phyloP scores from a whole-genome alignment of 768 basidiomycete genomes.

The Mrakia hoshinonis region DNA sequence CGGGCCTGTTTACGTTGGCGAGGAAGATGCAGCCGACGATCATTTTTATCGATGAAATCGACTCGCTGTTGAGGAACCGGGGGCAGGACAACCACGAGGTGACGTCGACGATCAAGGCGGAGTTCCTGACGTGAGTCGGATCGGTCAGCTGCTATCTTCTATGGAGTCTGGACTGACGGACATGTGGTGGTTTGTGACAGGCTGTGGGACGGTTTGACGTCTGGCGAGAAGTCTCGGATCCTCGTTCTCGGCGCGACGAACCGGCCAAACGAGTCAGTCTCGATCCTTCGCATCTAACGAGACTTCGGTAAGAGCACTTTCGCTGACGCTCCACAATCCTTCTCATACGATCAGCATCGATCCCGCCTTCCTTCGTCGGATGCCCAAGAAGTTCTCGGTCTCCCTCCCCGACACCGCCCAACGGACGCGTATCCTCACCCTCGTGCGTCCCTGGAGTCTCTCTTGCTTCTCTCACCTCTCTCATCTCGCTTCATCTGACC shows the following conservation, averaged over 20 bases:
- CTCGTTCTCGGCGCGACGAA: conserved; percentile 92
- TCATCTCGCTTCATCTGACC: background rate
- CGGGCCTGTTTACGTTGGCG: conserved; percentile 86
- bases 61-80: conserved; percentile 83
- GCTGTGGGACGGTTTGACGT: conserved; percentile 88
- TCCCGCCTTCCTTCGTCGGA: conserved; percentile 47
- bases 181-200: conserved; percentile 42
- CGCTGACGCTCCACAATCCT: background rate
- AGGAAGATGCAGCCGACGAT: conserved; percentile 88
- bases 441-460: conserved; percentile 48
- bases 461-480: too few relatives aligned
- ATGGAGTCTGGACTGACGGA: conserved; percentile 1
- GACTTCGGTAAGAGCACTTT: conserved; percentile 38
- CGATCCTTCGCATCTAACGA: conserved; percentile 67
- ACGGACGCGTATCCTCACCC: conserved; percentile 67
- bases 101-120: conserved; percentile 97
- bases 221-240: conserved; percentile 63
- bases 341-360: conserved; percentile 37
- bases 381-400: conserved; percentile 93
- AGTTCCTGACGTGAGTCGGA: conserved; percentile 46
- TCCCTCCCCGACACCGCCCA: conserved; percentile 69
- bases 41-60: conserved; percentile 98
- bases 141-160: conserved; percentile 22
- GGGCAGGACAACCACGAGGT: conserved; percentile 88
- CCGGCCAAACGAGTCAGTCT: conserved; percentile 63